A percentile compares a stretch with the other conserved stretches of the same genome.
Conservation (phyloP, 2,329 filamentous ascomycete species). For the Phoma sp. region DNA sequence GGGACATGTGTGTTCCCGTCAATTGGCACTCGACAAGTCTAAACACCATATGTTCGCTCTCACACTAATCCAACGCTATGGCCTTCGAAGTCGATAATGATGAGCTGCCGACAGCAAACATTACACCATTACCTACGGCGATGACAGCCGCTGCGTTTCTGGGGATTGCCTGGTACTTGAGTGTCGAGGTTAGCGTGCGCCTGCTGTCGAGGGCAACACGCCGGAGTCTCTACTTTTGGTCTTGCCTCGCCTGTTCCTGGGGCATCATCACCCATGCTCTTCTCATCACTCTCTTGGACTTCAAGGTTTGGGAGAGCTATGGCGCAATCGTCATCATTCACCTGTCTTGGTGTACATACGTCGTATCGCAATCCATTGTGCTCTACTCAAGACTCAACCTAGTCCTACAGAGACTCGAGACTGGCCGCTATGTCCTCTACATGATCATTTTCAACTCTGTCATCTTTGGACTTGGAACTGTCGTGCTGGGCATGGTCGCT, state of each 20-base stretch:
- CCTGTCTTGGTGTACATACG: constrained; percentile 64
- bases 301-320: constrained; percentile 52
- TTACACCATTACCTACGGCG: constrained; percentile 20
- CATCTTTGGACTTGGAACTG: constrained; percentile 59
- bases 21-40: not conserved
- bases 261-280: constrained; percentile 48
- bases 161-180: constrained; percentile 43
- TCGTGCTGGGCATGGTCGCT: constrained; percentile 59
- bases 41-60: constrained; percentile 6
- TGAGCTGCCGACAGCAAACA: constrained; percentile 15
- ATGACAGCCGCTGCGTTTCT: constrained; percentile 29
- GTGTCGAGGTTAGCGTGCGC: constrained; percentile 52
- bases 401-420: constrained; percentile 50
- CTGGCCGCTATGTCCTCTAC: constrained; percentile 51
- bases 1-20: constrained; percentile 8
- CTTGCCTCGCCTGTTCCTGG: constrained; percentile 32
- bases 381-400: constrained; percentile 67
- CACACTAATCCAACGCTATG: constrained; percentile 13
- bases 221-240: constrained; percentile 58
- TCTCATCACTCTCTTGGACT: constrained; percentile 51
- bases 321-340: constrained; percentile 52
- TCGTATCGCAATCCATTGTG: constrained; percentile 65
- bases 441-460: constrained; percentile 64
- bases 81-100: constrained; percentile 16
- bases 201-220: constrained; percentile 45